Percentiles rank a stretch among this genome's conserved stretches.
Evolutionary conservation across 129 eudicot species (phyloP).

Genomic region (Solidago caesia): DNA sequence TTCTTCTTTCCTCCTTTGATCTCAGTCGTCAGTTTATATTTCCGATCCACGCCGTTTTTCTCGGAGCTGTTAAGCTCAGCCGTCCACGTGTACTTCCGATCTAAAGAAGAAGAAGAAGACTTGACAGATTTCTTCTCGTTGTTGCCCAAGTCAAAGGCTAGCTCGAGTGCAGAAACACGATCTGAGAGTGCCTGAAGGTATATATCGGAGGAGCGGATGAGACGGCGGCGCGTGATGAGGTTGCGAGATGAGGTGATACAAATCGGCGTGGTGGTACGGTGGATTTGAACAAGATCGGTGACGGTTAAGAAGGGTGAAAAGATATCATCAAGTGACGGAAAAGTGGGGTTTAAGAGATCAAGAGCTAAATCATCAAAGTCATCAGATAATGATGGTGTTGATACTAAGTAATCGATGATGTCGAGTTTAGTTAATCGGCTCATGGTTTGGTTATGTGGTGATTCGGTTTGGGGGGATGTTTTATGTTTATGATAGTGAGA

Average conservation of each 20-base stretch:
- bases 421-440: slow-evolving; percentile 30
- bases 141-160: slow-evolving; percentile 41
- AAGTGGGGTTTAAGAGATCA: slow-evolving; percentile 42
- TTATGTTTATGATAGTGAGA: slow-evolving; percentile 34
- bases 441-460: slow-evolving; percentile 11
- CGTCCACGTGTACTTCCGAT: slow-evolving; percentile 96
- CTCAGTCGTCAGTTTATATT: slow-evolving; percentile 73
- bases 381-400: slow-evolving; percentile 6
- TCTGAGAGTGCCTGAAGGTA: slow-evolving; percentile 55
- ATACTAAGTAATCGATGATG: slow-evolving; percentile 32
- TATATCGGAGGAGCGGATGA: slow-evolving; percentile 20
- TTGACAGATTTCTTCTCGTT: slow-evolving; percentile 23
- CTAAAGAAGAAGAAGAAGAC: not conserved
- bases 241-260: slow-evolving; percentile 34
- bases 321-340: slow-evolving; percentile 25
- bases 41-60: slow-evolving; percentile 56
- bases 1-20: slow-evolving; percentile 59
- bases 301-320: slow-evolving; percentile 36
- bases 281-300: slow-evolving; percentile 62
- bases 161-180: slow-evolving; percentile 76
- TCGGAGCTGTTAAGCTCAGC: slow-evolving; percentile 67
- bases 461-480: slow-evolving; percentile 22
- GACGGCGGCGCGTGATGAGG: slow-evolving; percentile 32
- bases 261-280: slow-evolving; percentile 38
- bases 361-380: slow-evolving; percentile 39